Evolutionary conservation across 2,329 filamentous ascomycete genomes (phyloP).

Genomic region (Thielaviopsis populi): DNA sequence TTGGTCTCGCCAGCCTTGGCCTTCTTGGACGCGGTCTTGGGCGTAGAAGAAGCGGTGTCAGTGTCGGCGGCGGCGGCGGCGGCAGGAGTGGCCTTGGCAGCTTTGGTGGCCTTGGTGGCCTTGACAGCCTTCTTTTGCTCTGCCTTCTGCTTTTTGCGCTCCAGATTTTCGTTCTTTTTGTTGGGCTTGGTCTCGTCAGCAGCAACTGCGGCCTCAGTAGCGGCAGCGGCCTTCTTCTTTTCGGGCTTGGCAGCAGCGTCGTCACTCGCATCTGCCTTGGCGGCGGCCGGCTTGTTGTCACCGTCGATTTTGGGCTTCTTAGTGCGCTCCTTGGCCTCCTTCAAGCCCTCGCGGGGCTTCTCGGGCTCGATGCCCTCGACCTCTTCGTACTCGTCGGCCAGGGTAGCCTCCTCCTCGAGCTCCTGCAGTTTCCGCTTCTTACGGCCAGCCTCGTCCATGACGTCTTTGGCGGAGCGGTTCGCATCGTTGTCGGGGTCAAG

Average conservation of each 20-base stretch:
- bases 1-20: slow-evolving; percentile 14
- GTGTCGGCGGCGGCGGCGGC: slow-evolving; percentile 18
- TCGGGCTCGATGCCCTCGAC: slow-evolving; percentile 43
- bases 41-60: slow-evolving; percentile 13
- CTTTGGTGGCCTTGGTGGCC: background rate
- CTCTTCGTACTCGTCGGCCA: slow-evolving; percentile 32
- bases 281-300: slow-evolving; percentile 18
- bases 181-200: slow-evolving; percentile 24
- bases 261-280: slow-evolving; percentile 30
- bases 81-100: too few species aligned
- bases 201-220: background rate
- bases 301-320: slow-evolving; percentile 19
- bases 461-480: slow-evolving; percentile 75
- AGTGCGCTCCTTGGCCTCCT: slow-evolving; percentile 43
- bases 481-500: slow-evolving; percentile 73
- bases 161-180: slow-evolving; percentile 22
- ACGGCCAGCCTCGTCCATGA: slow-evolving; percentile 64
- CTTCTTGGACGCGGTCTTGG: slow-evolving; percentile 17
- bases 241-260: slow-evolving; percentile 25
- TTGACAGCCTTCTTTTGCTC: slow-evolving; percentile 15
- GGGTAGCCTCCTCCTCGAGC: slow-evolving; percentile 28
- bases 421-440: slow-evolving; percentile 65
- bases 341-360: slow-evolving; percentile 50
- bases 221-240: slow-evolving; percentile 25
- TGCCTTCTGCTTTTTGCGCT: slow-evolving; percentile 21